Conservation (phyloP, 2,329 filamentous ascomycete species). For the Teratosphaeria viscida region DNA sequence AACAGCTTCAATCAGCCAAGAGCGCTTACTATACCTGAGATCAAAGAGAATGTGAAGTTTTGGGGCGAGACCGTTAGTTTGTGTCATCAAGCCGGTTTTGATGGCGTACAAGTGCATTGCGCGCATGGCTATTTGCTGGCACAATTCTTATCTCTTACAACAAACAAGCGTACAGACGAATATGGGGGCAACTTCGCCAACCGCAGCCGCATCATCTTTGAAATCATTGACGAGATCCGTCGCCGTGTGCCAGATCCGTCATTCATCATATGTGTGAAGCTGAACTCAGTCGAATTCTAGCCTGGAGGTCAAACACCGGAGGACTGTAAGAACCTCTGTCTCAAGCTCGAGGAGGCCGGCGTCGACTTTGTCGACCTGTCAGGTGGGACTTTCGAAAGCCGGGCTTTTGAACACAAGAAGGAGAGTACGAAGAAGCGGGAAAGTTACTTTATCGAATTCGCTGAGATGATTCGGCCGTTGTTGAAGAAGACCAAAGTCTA, state of each 20-base stretch:
- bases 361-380: slow-evolving; percentile 16
- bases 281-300: slow-evolving; percentile 24
- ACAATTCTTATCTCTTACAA: slow-evolving; percentile 30
- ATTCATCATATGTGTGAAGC: slow-evolving; percentile 22
- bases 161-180: slow-evolving; percentile 32
- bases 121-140: slow-evolving; percentile 34
- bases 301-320: slow-evolving; percentile 17
- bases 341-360: slow-evolving; percentile 12
- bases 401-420: slow-evolving; percentile 22
- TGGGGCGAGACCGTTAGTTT: slow-evolving; percentile 18
- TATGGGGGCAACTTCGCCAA: slow-evolving; percentile 35
- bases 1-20: slow-evolving; percentile 21
- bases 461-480: slow-evolving; percentile 19
- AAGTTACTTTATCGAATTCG: slow-evolving; percentile 22
- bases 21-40: slow-evolving; percentile 17
- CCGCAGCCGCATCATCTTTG: slow-evolving; percentile 28
- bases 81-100: slow-evolving; percentile 9
- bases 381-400: slow-evolving; percentile 19
- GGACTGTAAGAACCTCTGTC: slow-evolving; percentile 17
- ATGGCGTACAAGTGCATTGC: slow-evolving; percentile 24
- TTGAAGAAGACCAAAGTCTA: slow-evolving; percentile 23
- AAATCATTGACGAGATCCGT: slow-evolving; percentile 28
- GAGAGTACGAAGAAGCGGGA: slow-evolving; percentile 19
- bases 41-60: slow-evolving; percentile 17
- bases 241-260: slow-evolving; percentile 12